Evolutionary conservation across 768 basidiomycete genomes (phyloP).

Genomic region (Pleurotus tuoliensis): DNA sequence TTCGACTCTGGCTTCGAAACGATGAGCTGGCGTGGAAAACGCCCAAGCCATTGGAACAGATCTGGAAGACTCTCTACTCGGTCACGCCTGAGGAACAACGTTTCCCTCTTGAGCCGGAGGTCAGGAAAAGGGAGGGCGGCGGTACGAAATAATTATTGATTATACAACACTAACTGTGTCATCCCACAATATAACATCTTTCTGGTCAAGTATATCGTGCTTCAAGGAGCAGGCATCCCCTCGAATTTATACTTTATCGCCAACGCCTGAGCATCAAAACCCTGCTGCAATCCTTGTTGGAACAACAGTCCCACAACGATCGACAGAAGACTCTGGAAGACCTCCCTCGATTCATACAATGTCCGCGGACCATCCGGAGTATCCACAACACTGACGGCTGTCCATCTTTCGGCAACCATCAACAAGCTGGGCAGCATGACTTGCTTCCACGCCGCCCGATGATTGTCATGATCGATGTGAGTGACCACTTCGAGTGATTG

Average conservation of each 20-base stretch:
- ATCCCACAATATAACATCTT: too few relatives aligned
- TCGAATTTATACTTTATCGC: slow-evolving; percentile 2
- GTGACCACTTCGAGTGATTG: slow-evolving; percentile 28
- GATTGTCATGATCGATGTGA: slow-evolving; percentile 17
- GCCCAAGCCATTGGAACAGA: slow-evolving; percentile 26
- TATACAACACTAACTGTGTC: not conserved
- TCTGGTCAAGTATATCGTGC: too few relatives aligned
- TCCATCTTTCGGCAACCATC: slow-evolving; percentile 25
- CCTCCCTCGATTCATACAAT: slow-evolving; percentile 28
- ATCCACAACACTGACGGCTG: slow-evolving; percentile 19
- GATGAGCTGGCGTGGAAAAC: slow-evolving; percentile 36
- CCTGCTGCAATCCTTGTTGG: slow-evolving; percentile 2
- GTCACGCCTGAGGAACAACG: slow-evolving; percentile 29
- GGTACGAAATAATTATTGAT: slow-evolving; percentile 9
- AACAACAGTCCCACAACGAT: not conserved
- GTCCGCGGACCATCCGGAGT: slow-evolving; percentile 17
- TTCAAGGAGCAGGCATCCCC: not conserved
- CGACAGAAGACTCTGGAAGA: slow-evolving; percentile 11
- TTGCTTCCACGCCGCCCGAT: slow-evolving; percentile 24
- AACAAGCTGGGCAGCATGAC: slow-evolving; percentile 21
- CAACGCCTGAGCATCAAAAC: slow-evolving; percentile 3
- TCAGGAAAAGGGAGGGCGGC: slow-evolving; percentile 17
- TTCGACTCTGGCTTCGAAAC: slow-evolving; percentile 34
- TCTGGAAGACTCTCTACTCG: slow-evolving; percentile 32
- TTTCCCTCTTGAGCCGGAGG: slow-evolving; percentile 33